A percentile compares a stretch with the other conserved stretches of the same genome.
Evolutionary conservation across 352 stramenopile genomes (phyloP).

Genomic region (Pythium aristosporum): DNA sequence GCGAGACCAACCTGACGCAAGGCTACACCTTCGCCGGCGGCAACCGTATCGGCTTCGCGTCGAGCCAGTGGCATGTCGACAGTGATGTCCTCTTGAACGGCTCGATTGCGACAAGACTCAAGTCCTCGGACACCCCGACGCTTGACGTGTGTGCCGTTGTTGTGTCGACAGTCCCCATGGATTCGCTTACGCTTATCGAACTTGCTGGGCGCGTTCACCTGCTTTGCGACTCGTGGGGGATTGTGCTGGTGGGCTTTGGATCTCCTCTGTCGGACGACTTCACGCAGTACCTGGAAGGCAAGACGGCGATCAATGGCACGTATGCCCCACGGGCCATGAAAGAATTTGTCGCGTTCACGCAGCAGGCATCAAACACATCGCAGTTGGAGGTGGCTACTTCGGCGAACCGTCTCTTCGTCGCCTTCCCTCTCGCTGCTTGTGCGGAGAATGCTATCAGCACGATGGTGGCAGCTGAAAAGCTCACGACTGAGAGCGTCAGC

Average conservation of each 20-base stretch:
- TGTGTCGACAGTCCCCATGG: background rate
- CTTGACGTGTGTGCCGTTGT: slow-evolving; percentile 15
- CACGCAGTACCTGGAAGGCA: slow-evolving; percentile 15
- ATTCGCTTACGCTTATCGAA: slow-evolving; percentile 10
- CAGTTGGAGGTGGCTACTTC: background rate
- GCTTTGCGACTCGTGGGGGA: slow-evolving; percentile 20
- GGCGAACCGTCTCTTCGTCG: slow-evolving; percentile 22
- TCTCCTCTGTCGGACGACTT: slow-evolving; percentile 8
- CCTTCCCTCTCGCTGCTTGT: background rate
- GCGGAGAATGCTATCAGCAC: background rate
- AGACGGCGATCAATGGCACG: slow-evolving; percentile 19
- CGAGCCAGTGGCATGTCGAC: slow-evolving; percentile 19
- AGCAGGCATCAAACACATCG: background rate
- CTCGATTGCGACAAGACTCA: slow-evolving; percentile 22
- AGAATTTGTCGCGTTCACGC: slow-evolving; percentile 5
- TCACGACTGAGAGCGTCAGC: slow-evolving; percentile 2
- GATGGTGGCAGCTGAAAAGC: background rate
- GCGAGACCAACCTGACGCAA: background rate
- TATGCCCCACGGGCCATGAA: slow-evolving; percentile 17
- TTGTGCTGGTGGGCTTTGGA: slow-evolving; percentile 23
- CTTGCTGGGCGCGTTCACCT: slow-evolving; percentile 1
- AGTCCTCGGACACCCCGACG: background rate
- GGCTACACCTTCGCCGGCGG: slow-evolving; percentile 11
- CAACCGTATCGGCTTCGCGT: slow-evolving; percentile 13
- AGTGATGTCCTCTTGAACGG: slow-evolving; percentile 1